Percentiles rank a stretch among this genome's conserved stretches.
Evolutionary conservation across 2,329 filamentous ascomycete genomes (phyloP).

Genomic region (Epichloe baconii): DNA sequence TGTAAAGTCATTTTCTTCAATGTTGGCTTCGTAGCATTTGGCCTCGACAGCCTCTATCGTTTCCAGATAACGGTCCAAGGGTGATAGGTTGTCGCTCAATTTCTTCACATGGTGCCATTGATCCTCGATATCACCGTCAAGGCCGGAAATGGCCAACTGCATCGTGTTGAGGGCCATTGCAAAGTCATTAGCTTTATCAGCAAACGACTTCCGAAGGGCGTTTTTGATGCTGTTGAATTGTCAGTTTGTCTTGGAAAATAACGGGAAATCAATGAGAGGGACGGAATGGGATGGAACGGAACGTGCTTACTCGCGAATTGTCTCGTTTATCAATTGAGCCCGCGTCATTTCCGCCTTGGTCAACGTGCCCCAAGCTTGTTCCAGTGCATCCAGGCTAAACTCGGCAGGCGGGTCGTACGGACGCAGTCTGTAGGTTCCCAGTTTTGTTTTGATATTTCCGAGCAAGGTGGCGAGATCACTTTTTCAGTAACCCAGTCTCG

Average conservation of each 20-base stretch:
- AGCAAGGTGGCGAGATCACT: constrained; percentile 84
- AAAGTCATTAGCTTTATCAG: constrained; percentile 97
- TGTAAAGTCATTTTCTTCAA: constrained; percentile 99
- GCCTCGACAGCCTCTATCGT: constrained; percentile 76
- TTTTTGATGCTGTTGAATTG: constrained; percentile 67
- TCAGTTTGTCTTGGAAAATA: constrained; percentile 15
- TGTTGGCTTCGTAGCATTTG: constrained; percentile 91
- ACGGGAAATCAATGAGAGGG: neutral
- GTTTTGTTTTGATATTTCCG: constrained; percentile 97
- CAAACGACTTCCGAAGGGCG: constrained; percentile 78
- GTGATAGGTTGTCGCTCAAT: constrained; percentile 72
- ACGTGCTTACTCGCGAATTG: constrained; percentile 68
- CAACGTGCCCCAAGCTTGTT: constrained; percentile 67
- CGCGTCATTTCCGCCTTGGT: constrained; percentile 76
- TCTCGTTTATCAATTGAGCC: constrained; percentile 93
- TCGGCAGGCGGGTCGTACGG: constrained; percentile 84
- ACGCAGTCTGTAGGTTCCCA: constrained; percentile 83
- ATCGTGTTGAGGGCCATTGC: constrained; percentile 90
- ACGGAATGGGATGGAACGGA: neutral
- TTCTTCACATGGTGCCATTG: constrained; percentile 78
- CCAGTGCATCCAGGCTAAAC: constrained; percentile 68
- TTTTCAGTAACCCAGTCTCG: constrained; percentile 92
- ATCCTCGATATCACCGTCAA: constrained; percentile 94
- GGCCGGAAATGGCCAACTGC: constrained; percentile 86
- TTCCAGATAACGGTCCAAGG: constrained; percentile 81